Base-by-base conservation (phyloP, 192 early-diverging fungal genomes). In the Oehlia diaphana region DNA sequence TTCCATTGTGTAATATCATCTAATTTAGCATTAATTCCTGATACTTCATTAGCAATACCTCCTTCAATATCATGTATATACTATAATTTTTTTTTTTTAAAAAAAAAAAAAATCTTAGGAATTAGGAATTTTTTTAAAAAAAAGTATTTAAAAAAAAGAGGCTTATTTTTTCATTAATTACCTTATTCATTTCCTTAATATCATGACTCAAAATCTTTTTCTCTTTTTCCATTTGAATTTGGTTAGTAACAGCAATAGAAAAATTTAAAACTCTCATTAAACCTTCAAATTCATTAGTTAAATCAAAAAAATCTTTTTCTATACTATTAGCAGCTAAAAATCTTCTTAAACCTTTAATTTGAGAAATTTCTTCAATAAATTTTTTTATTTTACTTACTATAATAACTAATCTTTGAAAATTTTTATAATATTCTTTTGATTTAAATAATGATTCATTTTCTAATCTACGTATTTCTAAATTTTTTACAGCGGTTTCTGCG, bases 331-430 rank as follows among this genome's bases (percentile, higher is more conserved):
- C 67, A 0, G 14, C 9, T 6, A 79, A 49, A 77, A 79, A 79
- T 79, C 37, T 79, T n/a, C 77, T 49, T 77, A 65, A 47, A 71
- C 77, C 67, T 69, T 69, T 71, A 62, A 79, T 37, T 71, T 71
- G 77, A 13, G 77, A 79, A 67, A 79, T 49, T 33, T 79, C 42
- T 28, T 35, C 58, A 71, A 79, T 71, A 62, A 79, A 79, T 42
- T 61, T 63, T 42, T 71, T 69, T 47, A 79, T 79, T 61, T 50
- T 79, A 21, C 23, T 3, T 10, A 79, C 63, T 23, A 79, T n/a
- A 19, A 31, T 28, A 12, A 61, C 14, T 23, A 79, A 70, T 42
- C 16, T 62, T 53, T 70, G 44, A 79, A 79, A 79, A 68, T 71
- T 71, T 33, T 50, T 71, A 71, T 71, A 79, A 79, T 26, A 79